Evolutionary conservation across 2,329 filamentous ascomycete genomes (phyloP).

Genomic region (Tetracladium maxilliforme): DNA sequence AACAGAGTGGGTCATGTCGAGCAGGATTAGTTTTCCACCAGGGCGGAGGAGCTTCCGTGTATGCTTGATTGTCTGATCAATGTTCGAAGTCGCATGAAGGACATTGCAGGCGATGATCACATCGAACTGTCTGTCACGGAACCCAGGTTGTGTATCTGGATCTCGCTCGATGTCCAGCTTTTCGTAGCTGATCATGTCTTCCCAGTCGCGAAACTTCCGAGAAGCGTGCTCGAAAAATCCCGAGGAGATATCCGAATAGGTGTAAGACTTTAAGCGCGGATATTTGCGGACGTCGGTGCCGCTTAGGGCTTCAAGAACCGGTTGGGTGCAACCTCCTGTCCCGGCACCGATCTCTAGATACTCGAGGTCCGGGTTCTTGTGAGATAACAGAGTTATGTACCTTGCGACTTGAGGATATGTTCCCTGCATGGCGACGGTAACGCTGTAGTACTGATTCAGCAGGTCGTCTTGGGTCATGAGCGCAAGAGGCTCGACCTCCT

Average conservation of each 20-base stretch:
- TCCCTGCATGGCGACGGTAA: too few relatives aligned
- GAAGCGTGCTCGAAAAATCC: constrained; percentile 23
- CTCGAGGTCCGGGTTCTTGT: too few relatives aligned
- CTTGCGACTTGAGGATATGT: too few relatives aligned
- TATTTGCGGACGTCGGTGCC: too few relatives aligned
- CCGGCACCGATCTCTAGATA: constrained; percentile 20
- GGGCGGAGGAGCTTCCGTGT: constrained; percentile 12
- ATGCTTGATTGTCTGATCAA: constrained; percentile 10
- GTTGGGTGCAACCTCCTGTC: constrained; percentile 23
- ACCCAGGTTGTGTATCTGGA: constrained; percentile 8
- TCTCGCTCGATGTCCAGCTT: constrained; percentile 6
- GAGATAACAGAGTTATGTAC: constrained; percentile 3
- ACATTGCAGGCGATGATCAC: constrained; percentile 10
- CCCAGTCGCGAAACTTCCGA: too few relatives aligned
- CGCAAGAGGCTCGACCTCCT: constrained; percentile 1
- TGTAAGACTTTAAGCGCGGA: constrained; percentile 22
- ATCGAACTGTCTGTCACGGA: constrained; percentile 7
- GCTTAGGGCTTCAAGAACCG: constrained; percentile 16
- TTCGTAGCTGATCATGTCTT: background rate
- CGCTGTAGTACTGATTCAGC: background rate
- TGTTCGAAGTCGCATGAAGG: constrained; percentile 9
- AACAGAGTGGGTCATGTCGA: constrained; percentile 7
- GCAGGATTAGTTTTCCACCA: constrained; percentile 11
- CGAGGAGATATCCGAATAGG: constrained; percentile 27
- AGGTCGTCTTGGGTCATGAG: constrained; percentile 1